Conservation (phyloP, 352 stramenopile genomes). For the Phytophthora tubulina region DNA sequence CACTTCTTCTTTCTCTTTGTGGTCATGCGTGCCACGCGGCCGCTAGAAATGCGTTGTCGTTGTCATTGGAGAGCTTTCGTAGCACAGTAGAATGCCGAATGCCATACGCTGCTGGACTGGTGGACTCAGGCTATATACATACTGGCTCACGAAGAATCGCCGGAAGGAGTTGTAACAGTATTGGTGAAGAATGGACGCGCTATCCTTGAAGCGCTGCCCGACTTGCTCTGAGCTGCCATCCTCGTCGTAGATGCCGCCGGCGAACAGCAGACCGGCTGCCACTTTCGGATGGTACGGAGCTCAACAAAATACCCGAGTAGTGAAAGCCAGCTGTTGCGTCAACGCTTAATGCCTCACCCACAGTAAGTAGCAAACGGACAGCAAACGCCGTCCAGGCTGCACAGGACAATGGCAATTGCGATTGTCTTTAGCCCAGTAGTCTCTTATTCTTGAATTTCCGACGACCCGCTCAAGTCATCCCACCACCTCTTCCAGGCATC, state of each 20-base stretch:
- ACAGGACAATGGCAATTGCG: not conserved
- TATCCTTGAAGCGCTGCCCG: not conserved
- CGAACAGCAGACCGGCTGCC: not conserved
- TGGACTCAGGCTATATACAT: not conserved
- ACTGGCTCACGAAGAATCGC: not conserved
- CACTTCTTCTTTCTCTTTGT: slow-evolving; percentile 11
- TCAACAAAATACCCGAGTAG: slow-evolving; percentile 2
- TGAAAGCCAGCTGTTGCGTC: slow-evolving; percentile 3
- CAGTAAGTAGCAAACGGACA: slow-evolving; percentile 4
- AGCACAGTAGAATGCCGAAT: not conserved
- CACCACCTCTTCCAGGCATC: too few species aligned
- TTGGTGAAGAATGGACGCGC: not conserved
- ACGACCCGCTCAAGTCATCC: slow-evolving; percentile 5
- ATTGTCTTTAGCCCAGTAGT: not conserved
- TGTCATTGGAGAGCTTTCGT: not conserved
- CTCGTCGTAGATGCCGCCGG: too few species aligned
- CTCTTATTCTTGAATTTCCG: slow-evolving; percentile 25
- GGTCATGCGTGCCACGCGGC: slow-evolving; percentile 1
- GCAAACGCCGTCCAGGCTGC: not conserved
- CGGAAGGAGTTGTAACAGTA: too few species aligned
- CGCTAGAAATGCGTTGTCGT: not conserved
- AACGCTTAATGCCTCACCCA: slow-evolving; percentile 2
- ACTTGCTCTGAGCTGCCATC: not conserved
- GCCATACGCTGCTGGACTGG: not conserved
- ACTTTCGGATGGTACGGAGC: slow-evolving; percentile 4